Conservation (phyloP, 129 eudicot genomes). For the Heracleum sosnowskyi region DNA sequence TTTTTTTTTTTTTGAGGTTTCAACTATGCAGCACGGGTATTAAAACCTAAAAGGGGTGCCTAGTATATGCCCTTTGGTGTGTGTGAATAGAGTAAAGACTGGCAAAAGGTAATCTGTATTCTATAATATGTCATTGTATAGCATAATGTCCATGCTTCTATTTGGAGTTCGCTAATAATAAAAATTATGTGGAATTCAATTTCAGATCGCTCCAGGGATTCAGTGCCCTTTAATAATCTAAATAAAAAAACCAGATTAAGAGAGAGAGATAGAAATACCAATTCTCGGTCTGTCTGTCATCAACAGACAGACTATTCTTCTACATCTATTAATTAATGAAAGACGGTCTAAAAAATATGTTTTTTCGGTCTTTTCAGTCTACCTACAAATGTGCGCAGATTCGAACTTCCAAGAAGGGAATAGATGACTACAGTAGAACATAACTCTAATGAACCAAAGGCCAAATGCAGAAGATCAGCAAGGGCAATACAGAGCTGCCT, state of each 20-base stretch:
- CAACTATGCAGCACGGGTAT: neutral
- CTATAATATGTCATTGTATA: neutral
- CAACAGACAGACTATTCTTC: neutral
- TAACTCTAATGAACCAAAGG: neutral
- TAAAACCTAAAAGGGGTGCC: neutral
- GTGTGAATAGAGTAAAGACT: neutral
- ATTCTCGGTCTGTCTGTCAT: neutral
- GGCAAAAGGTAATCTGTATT: no score
- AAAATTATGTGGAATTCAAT: neutral
- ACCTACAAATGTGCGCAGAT: neutral
- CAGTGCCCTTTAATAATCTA: neutral
- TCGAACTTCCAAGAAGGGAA: neutral
- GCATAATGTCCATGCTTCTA: neutral
- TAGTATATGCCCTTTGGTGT: neutral
- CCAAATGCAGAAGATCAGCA: neutral
- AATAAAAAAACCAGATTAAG: neutral
- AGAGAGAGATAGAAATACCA: neutral
- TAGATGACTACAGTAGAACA: neutral
- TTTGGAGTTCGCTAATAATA: neutral
- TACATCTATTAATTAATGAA: no score
- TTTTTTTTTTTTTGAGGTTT: neutral
- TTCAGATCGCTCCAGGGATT: neutral
- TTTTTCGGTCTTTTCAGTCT: neutral
- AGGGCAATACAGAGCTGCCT: neutral
- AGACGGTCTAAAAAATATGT: no score